Conservation (phyloP, 352 stramenopile species). For the Globisporangium heterothallicum region DNA sequence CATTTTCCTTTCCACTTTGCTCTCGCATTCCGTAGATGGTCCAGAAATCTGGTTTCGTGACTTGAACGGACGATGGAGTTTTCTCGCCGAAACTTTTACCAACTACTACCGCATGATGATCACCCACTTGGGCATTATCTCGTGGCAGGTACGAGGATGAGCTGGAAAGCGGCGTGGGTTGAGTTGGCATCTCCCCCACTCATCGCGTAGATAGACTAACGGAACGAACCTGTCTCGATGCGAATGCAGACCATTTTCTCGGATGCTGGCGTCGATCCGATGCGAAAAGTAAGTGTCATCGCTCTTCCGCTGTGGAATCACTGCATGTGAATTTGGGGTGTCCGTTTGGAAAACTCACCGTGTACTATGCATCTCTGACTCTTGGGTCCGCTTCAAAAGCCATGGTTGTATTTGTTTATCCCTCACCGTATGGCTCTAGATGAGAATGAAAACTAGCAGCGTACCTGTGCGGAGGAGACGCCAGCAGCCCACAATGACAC, state of each 20-base stretch:
- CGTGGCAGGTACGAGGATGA: conserved; percentile 52
- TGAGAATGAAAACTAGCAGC: conserved; percentile 15
- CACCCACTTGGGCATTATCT: conserved; percentile 64
- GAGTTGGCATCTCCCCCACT: not conserved
- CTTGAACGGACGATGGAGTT: conserved; percentile 54
- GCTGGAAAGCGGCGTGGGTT: too few species aligned
- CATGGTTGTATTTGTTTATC: conserved; percentile 79
- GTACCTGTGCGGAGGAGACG: not conserved
- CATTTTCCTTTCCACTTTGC: too few species aligned
- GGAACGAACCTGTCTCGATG: not conserved
- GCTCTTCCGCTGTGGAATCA: too few species aligned
- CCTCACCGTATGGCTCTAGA: conserved; percentile 55
- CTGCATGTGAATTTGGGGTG: too few species aligned
- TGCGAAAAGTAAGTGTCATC: conserved; percentile 37
- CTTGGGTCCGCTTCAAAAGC: too few species aligned
- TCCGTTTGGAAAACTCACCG: too few species aligned
- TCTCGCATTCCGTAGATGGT: conserved; percentile 17
- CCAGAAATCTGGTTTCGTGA: conserved; percentile 68
- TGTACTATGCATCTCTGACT: too few species aligned
- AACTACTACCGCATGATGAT: conserved; percentile 85
- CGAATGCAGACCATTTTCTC: conserved; percentile 48
- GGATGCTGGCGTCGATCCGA: conserved; percentile 46
- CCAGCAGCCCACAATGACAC: too few species aligned
- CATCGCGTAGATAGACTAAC: not conserved
- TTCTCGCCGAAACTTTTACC: conserved; percentile 58